Conservation (phyloP, 2,329 filamentous ascomycete genomes). For the Bipolaris victoriae region DNA sequence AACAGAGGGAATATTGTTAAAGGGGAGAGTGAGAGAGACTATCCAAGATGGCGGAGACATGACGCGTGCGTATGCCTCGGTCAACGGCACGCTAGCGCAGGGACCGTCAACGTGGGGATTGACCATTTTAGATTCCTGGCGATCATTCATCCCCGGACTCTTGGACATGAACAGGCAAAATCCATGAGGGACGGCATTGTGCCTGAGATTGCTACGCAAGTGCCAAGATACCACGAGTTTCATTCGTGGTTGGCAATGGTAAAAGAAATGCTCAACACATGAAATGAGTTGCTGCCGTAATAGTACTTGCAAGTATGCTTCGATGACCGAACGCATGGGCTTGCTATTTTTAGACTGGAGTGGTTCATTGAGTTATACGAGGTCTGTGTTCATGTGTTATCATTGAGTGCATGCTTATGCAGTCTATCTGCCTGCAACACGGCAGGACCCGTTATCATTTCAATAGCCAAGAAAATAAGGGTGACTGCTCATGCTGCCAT, state of each 20-base stretch:
- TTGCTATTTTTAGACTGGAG: no score
- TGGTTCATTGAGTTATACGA: no score
- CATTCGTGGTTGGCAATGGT: background rate
- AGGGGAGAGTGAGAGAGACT: slow-evolving; percentile 5
- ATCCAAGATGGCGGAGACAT: slow-evolving; percentile 4
- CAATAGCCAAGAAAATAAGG: background rate
- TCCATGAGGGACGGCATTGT: background rate
- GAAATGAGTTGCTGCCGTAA: background rate
- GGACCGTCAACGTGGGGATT: slow-evolving; percentile 9
- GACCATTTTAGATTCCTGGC: slow-evolving; percentile 2
- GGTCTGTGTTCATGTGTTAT: background rate
- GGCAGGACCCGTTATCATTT: background rate
- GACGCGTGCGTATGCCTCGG: slow-evolving; percentile 16
- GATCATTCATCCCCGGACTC: background rate
- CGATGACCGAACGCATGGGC: background rate
- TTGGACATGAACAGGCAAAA: background rate
- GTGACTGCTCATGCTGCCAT: background rate
- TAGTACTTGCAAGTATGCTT: background rate
- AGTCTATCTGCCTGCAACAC: background rate
- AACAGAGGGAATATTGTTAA: slow-evolving; percentile 3
- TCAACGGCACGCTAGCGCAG: slow-evolving; percentile 23
- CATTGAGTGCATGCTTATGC: background rate
- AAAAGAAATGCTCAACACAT: background rate
- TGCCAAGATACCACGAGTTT: background rate
- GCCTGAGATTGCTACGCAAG: background rate